Conservation (phyloP, 768 basidiomycete species). For the Tremella yokohamensis region DNA sequence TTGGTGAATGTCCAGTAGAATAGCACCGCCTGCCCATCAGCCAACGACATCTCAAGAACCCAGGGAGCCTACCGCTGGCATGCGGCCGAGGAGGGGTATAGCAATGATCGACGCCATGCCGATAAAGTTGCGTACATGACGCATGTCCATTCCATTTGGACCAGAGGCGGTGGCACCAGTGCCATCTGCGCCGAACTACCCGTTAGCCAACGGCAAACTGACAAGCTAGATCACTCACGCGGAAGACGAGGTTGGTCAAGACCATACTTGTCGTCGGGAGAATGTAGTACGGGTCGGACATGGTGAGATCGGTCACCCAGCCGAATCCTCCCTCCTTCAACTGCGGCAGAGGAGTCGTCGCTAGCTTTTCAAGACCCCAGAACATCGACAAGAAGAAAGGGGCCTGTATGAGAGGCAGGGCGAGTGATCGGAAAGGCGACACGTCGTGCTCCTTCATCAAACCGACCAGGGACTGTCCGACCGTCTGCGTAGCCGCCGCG, state of each 20-base stretch:
- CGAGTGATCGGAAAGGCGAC: slow-evolving; percentile 58
- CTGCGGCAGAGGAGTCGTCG: slow-evolving; percentile 67
- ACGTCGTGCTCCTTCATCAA: slow-evolving; percentile 67
- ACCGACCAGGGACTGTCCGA: slow-evolving; percentile 55
- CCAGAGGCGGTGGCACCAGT: slow-evolving; percentile 30
- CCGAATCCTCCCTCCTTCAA: slow-evolving; percentile 70
- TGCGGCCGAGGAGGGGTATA: background rate
- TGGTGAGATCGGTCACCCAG: slow-evolving; percentile 72
- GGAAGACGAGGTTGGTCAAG: slow-evolving; percentile 66
- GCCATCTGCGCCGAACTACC: slow-evolving; percentile 59
- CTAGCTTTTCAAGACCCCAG: slow-evolving; percentile 71
- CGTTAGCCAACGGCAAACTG: background rate
- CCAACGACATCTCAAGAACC: background rate
- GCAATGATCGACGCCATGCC: slow-evolving; percentile 42
- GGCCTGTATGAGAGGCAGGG: slow-evolving; percentile 65
- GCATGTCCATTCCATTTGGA: slow-evolving; percentile 49
- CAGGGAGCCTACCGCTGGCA: slow-evolving; percentile 8
- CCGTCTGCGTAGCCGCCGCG: slow-evolving; percentile 53
- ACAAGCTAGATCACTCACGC: slow-evolving; percentile 56
- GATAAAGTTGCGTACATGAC: slow-evolving; percentile 67
- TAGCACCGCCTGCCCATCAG: slow-evolving; percentile 57
- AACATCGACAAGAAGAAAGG: slow-evolving; percentile 77
- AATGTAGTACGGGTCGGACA: slow-evolving; percentile 69
- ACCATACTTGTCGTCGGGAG: slow-evolving; percentile 63
- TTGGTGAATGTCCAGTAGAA: slow-evolving; percentile 62